Percentiles rank a stretch among this genome's conserved stretches.
phyloP scores from a whole-genome alignment of 1,139 yeast species.

The Pichia sp. region DNA sequence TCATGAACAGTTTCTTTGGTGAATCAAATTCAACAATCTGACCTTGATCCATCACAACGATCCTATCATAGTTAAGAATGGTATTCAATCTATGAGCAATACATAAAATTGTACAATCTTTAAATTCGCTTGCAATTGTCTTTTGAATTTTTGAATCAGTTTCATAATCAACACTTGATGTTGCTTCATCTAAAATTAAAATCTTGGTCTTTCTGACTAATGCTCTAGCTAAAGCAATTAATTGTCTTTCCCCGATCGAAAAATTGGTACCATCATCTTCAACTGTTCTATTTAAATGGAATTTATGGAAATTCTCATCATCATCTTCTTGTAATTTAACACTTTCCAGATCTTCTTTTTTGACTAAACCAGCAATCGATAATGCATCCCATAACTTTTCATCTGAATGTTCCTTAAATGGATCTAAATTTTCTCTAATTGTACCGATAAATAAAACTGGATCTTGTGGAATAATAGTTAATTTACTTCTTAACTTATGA shows the following conservation, averaged over 20 bases:
- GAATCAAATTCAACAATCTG: conserved; percentile 42
- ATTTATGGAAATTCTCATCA: conserved; percentile 33
- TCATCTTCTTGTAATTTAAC: conserved; percentile 17
- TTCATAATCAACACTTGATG: conserved; percentile 50
- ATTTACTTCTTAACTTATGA: conserved; percentile 31
- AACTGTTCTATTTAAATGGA: conserved; percentile 45
- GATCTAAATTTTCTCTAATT: conserved; percentile 50
- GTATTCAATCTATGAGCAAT: conserved; percentile 54
- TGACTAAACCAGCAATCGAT: conserved; percentile 41
- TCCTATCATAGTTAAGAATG: conserved; percentile 44
- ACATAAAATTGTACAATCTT: conserved; percentile 45
- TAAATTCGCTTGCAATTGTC: conserved; percentile 42
- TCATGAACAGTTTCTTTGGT: conserved; percentile 37
- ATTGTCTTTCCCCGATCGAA: conserved; percentile 50
- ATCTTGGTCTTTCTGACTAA: conserved; percentile 45
- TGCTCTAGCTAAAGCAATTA: conserved; percentile 49
- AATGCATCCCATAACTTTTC: conserved; percentile 44
- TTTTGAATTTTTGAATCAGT: conserved; percentile 47
- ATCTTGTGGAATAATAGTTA: conserved; percentile 42
- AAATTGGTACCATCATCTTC: conserved; percentile 50
- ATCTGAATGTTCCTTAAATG: conserved; percentile 40
- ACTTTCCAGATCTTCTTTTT: conserved; percentile 18
- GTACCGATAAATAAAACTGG: conserved; percentile 45
- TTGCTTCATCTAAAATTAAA: conserved; percentile 50
- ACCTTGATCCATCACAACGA: conserved; percentile 47